A percentile compares a stretch with the other conserved stretches of the same genome.
Evolutionary conservation across 352 stramenopile species (phyloP).

Genomic region (Pythium myriotylum): DNA sequence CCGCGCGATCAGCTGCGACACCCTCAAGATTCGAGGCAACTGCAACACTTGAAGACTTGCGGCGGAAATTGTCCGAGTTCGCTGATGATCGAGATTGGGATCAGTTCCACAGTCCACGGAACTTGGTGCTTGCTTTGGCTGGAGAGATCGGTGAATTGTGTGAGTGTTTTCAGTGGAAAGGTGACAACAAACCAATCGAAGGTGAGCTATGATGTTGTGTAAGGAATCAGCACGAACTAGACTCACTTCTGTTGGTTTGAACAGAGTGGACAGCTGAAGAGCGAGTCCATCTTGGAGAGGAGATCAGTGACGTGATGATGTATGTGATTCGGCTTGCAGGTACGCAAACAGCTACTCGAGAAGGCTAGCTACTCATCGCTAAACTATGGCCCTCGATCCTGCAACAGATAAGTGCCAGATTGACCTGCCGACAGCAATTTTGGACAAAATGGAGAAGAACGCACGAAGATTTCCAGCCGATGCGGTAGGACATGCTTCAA

Average conservation of each 20-base stretch:
- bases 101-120: constrained; percentile 78
- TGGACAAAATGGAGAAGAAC: constrained; percentile 94
- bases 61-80: constrained; percentile 35
- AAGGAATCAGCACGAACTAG: no score
- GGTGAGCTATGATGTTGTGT: constrained; percentile 30
- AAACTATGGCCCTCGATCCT: background rate
- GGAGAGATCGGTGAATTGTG: constrained; percentile 96
- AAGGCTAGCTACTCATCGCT: background rate
- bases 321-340: constrained; percentile 95
- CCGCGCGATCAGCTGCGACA: background rate
- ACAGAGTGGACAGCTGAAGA: constrained; percentile 78
- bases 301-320: constrained; percentile 97
- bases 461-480: constrained; percentile 82
- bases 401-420: constrained; percentile 84
- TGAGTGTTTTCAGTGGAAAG: constrained; percentile 96
- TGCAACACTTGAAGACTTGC: constrained; percentile 35
- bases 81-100: constrained; percentile 39
- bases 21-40: constrained; percentile 27
- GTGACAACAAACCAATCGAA: constrained; percentile 72
- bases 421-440: constrained; percentile 84
- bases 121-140: constrained; percentile 93
- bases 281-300: constrained; percentile 92
- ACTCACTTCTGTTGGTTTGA: no score
- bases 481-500: constrained; percentile 13
- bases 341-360: no score